Evolutionary conservation across 139 green algal genomes (phyloP).

Genomic region (Coelastrella sp.): DNA sequence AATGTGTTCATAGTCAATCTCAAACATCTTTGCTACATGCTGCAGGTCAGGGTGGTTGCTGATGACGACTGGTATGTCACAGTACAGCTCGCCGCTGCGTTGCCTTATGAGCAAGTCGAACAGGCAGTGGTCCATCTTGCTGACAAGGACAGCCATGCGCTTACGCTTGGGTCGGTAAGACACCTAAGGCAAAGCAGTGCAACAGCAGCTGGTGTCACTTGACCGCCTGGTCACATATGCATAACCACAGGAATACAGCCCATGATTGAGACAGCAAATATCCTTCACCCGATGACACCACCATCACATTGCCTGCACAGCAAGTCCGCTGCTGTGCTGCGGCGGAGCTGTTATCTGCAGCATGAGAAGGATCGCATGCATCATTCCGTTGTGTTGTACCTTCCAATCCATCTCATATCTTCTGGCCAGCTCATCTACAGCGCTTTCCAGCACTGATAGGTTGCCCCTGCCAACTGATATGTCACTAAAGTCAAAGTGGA

Average conservation of each 20-base stretch:
- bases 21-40: constrained; percentile 69
- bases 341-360: too few species aligned
- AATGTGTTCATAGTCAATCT: constrained; percentile 72
- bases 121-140: constrained; percentile 81
- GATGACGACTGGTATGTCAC: constrained; percentile 77
- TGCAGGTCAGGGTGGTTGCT: constrained; percentile 83
- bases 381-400: not conserved
- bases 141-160: constrained; percentile 66
- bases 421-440: constrained; percentile 70
- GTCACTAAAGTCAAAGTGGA: constrained; percentile 70
- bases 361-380: not conserved
- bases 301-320: too few species aligned
- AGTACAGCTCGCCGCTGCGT: constrained; percentile 71
- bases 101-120: constrained; percentile 85
- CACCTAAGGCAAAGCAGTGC: not conserved
- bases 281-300: too few species aligned
- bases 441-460: constrained; percentile 69
- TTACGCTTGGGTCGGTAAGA: constrained; percentile 70
- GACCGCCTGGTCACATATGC: not conserved
- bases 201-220: not conserved
- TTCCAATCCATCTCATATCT: constrained; percentile 79
- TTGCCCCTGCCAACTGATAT: constrained; percentile 76
- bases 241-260: too few species aligned
- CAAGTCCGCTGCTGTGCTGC: too few species aligned
- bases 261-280: too few species aligned